A percentile compares a stretch with the other conserved stretches of the same genome.
These are phyloP conservation scores for Cystofilobasidium bisporidii DNA, from an alignment of 768 basidiomycete species.

Conservation along the genomic window DNA sequence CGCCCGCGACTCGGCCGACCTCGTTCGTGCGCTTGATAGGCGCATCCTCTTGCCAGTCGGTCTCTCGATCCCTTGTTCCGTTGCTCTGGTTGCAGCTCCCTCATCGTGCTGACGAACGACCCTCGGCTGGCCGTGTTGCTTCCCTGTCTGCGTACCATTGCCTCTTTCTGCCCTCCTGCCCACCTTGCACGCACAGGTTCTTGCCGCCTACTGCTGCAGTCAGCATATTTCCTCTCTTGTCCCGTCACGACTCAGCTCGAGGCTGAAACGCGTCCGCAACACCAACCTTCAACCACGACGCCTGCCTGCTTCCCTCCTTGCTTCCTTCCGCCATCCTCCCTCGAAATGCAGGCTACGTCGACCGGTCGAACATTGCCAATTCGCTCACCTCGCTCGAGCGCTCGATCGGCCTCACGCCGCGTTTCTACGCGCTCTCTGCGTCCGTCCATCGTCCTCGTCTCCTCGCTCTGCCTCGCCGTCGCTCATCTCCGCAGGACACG, in stretches of 20 bases:
- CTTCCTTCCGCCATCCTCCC: not conserved
- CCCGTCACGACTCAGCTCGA: no score
- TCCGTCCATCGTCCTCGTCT: conserved; percentile 5
- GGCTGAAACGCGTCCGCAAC: no score
- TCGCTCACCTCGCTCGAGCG: conserved; percentile 25
- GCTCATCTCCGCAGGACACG: not conserved
- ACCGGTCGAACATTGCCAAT: conserved; percentile 25
- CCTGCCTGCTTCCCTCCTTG: not conserved
- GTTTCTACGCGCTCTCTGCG: conserved; percentile 20
- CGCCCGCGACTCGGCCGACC: not conserved
- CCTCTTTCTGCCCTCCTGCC: not conserved
- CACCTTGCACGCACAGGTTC: conserved; percentile 7
- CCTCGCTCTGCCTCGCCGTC: not conserved
- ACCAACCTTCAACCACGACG: not conserved
- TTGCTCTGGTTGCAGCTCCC: not conserved
- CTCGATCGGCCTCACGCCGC: conserved; percentile 21
- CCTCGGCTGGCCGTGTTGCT: no score
- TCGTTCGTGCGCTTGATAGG: conserved; percentile 13
- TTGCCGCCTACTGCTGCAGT: conserved; percentile 23
- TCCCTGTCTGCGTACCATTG: no score
- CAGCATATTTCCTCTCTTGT: not conserved
- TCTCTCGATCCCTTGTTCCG: not conserved
- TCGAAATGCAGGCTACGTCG: conserved; percentile 16
- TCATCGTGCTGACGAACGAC: no score
- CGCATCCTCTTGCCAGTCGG: conserved; percentile 11